A percentile compares a stretch with the other conserved stretches of the same genome.
phyloP scores from a whole-genome alignment of 768 basidiomycete genomes.

The Auricularia heimuer region DNA sequence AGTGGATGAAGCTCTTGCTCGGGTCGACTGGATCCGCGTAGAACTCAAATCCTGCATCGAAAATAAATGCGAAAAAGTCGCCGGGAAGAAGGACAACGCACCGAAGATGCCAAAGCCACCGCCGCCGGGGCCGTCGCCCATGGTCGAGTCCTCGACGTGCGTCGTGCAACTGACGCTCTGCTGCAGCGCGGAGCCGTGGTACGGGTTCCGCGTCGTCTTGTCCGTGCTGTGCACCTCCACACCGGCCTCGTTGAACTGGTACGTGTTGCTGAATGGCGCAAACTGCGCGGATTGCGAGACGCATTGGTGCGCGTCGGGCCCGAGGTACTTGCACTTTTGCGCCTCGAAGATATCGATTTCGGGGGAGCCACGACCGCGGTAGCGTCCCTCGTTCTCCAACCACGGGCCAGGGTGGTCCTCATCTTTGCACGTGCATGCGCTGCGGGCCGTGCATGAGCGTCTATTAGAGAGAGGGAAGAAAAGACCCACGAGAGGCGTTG shows the following conservation, averaged over 20 bases:
- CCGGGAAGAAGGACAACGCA: conserved; percentile 13
- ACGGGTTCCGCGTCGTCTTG: conserved; percentile 20
- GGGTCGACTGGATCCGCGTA: conserved; percentile 15
- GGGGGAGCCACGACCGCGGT: conserved; percentile 22
- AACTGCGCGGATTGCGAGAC: conserved; percentile 25
- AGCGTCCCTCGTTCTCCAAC: conserved; percentile 1
- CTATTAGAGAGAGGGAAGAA: no score
- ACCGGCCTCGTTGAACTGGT: conserved; percentile 19
- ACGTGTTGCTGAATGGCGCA: conserved; percentile 25
- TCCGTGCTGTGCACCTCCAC: conserved; percentile 15
- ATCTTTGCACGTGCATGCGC: conserved; percentile 32
- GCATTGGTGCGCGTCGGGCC: conserved; percentile 21
- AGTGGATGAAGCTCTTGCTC: conserved; percentile 21
- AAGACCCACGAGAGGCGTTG: conserved; percentile 47
- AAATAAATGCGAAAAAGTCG: conserved; percentile 6
- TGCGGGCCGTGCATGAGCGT: conserved; percentile 15
- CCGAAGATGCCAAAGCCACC: conserved; percentile 40
- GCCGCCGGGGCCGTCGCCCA: conserved; percentile 47
- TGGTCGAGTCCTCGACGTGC: conserved; percentile 60
- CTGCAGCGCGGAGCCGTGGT: conserved; percentile 36
- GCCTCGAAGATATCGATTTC: conserved; percentile 31
- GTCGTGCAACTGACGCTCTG: conserved; percentile 44
- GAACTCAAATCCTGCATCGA: conserved; percentile 22
- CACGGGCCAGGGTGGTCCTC: conserved; percentile 28
- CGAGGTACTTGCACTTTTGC: conserved; percentile 18